Evolutionary conservation across 2,329 filamentous ascomycete genomes (phyloP), one percentile per base, ranked within the genome.

Genomic region (Aspergillus tanneri): DNA sequence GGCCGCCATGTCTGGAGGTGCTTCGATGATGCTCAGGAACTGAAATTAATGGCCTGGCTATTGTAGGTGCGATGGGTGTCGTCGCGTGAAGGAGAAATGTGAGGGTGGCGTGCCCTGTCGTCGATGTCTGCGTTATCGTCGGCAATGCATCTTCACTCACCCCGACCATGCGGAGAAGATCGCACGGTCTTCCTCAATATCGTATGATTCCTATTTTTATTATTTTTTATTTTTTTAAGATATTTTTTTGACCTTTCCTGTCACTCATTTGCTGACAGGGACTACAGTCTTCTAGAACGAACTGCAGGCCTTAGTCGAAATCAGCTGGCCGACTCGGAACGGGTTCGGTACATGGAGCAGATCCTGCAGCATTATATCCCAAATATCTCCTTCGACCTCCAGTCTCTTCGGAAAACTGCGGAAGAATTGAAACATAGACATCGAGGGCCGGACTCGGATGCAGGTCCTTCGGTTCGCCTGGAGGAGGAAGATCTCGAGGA

Each of bases 31-130:
- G n/a, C n/a, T n/a, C n/a, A n/a, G n/a, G n/a, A n/a, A n/a, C n/a
- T n/a, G n/a, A n/a, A n/a, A n/a, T n/a, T n/a, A n/a, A n/a, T n/a
- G n/a, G n/a, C n/a, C 10, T 35, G 19, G 34, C 42, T 10, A 28
- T n/a, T 43, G 25, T 47, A 80, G 78, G 49, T 81, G 78, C 57
- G 77, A 79, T 58, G 75, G 74, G 43, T 81, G 77, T 61, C 76
- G 78, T 49, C 71, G 77, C 52, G 72, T 77, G 48, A 81, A 81
- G 58, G 78, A 81, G 61, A 79, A 80, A 64, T 81, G 78, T 56
- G 77, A 80, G 55, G 78, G 78, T 38, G 78, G 77, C 41, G 69
- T 78, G 14, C 78, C 78, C 2, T 81, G 78, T 57, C 74, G 76
- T 38, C 67, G 78, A 46, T 81, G 78, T 58, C 68, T 73, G 47